A percentile compares a stretch with the other conserved stretches of the same genome.
phyloP scores from a whole-genome alignment of 495 filamentous ascomycete species.

The Aspergillus panamensis region DNA sequence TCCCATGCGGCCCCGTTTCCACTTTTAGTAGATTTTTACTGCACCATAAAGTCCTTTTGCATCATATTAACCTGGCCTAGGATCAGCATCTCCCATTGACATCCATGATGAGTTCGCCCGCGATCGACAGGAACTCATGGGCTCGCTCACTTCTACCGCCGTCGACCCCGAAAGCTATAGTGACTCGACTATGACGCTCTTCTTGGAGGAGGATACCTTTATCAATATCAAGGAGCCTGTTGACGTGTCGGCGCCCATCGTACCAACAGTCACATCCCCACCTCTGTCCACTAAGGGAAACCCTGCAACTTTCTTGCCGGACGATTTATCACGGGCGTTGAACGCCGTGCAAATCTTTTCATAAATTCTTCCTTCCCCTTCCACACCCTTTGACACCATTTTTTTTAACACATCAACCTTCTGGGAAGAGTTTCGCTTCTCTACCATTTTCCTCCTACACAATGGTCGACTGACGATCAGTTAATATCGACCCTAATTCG shows the following conservation, averaged over 20 bases:
- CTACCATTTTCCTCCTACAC: conserved; percentile 3
- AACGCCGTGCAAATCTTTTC: conserved; percentile 40
- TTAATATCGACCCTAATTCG: not conserved
- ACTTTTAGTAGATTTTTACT: conserved; percentile 5
- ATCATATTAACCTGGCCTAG: conserved; percentile 17
- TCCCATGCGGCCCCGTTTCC: not conserved
- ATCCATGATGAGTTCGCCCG: conserved; percentile 24
- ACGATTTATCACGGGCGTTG: conserved; percentile 44
- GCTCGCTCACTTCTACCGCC: conserved; percentile 40
- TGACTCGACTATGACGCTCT: conserved; percentile 42
- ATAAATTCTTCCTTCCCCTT: conserved; percentile 11
- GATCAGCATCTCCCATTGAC: conserved; percentile 18
- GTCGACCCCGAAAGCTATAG: conserved; percentile 39
- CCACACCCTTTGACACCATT: not conserved
- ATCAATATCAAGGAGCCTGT: conserved; percentile 37
- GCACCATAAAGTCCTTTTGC: conserved; percentile 1
- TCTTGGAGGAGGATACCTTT: conserved; percentile 32
- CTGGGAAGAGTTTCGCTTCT: conserved; percentile 18
- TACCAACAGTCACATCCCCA: conserved; percentile 33
- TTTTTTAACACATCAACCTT: conserved; percentile 12
- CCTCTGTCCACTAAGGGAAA: conserved; percentile 30
- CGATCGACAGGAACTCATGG: conserved; percentile 31
- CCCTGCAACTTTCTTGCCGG: conserved; percentile 36
- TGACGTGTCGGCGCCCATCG: conserved; percentile 34
- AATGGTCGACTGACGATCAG: conserved; percentile 4